Evolutionary conservation across 257 asterid species (phyloP).

Genomic region (Osmanthus fragrans): DNA sequence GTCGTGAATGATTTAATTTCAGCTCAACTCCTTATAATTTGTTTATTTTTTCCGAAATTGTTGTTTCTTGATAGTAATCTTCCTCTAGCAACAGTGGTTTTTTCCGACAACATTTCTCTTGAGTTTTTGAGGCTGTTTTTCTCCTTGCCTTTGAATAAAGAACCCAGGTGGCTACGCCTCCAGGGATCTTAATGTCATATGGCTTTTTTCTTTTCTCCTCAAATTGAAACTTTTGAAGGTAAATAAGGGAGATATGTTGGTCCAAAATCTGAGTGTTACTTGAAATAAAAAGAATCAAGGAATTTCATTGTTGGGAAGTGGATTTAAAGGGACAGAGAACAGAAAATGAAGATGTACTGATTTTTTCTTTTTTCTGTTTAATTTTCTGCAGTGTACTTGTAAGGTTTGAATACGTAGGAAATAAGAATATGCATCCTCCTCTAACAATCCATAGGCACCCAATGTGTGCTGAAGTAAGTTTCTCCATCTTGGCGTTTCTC

Average conservation of each 20-base stretch:
- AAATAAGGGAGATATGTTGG: too few relatives aligned
- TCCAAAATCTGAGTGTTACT: not conserved
- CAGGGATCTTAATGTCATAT: not conserved
- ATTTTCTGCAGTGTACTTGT: not conserved
- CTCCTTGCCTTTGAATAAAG: too few relatives aligned
- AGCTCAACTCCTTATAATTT: too few relatives aligned
- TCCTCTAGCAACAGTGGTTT: too few relatives aligned
- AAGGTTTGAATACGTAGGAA: conserved; percentile 20
- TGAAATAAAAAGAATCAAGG: not conserved
- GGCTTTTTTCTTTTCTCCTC: not conserved
- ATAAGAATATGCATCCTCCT: conserved; percentile 69
- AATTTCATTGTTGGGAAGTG: not conserved
- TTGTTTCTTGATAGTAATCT: too few relatives aligned
- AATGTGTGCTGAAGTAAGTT: conserved; percentile 78
- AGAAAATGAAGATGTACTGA: not conserved
- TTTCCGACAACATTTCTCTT: too few relatives aligned
- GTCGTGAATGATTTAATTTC: too few relatives aligned
- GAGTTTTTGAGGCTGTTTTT: too few relatives aligned
- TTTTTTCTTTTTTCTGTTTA: not conserved
- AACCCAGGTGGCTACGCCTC: too few relatives aligned
- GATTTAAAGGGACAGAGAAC: not conserved
- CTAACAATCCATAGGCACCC: conserved; percentile 72
- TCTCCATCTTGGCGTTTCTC: conserved; percentile 4
- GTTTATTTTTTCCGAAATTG: too few relatives aligned
- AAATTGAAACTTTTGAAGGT: not conserved